phyloP scores from a whole-genome alignment of 257 asterid species.

The Przewalskia tangutica region DNA sequence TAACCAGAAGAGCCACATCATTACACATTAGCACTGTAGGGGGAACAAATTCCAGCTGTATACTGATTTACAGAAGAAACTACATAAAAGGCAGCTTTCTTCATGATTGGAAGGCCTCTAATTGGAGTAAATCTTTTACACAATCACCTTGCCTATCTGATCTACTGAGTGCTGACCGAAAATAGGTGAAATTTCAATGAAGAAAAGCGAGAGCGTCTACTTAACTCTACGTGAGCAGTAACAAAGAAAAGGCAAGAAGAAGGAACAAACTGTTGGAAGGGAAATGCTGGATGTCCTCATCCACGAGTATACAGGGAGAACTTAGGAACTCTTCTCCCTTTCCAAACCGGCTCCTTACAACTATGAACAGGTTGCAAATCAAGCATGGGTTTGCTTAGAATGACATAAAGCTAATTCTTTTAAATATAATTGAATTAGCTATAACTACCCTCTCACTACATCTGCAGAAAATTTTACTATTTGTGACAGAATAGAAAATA shows the following conservation, averaged over 20 bases:
- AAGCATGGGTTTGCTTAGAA: not conserved
- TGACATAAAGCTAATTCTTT: not conserved
- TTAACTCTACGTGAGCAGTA: not conserved
- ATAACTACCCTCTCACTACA: not conserved
- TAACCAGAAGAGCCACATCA: not conserved
- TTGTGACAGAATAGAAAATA: not conserved
- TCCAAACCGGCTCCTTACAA: not conserved
- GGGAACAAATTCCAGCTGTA: not conserved
- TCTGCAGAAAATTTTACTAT: not conserved
- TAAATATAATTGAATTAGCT: not conserved
- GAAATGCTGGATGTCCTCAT: not conserved
- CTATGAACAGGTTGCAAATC: not conserved
- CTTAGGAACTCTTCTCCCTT: not conserved
- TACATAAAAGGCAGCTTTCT: not conserved
- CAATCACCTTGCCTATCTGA: no score
- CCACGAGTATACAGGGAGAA: not conserved
- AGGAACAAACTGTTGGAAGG: not conserved
- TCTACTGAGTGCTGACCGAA: no score
- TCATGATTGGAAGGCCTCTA: not conserved
- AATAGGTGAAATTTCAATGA: not conserved
- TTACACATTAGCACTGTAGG: not conserved
- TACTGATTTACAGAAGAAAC: not conserved
- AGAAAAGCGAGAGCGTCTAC: not conserved
- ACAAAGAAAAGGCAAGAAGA: not conserved
- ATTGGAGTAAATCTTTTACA: not conserved